Base-by-base conservation (phyloP, 306 rosid genomes). In the Carpinus fangiana region DNA sequence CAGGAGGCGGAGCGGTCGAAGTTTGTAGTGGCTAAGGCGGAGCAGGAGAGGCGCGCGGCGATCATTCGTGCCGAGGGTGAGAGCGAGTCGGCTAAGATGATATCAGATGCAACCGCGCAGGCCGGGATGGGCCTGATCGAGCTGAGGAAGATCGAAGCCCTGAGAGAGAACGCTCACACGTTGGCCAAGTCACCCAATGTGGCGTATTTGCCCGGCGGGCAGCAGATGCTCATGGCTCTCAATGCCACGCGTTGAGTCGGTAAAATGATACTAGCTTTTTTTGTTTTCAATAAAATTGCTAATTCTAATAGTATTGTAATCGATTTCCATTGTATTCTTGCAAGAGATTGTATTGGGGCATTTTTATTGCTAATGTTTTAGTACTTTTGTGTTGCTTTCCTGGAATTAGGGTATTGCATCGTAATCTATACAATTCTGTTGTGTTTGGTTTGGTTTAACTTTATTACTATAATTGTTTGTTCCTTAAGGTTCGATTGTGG, bases 1-100 rank as follows among this genome's bases (percentile, higher is more conserved):
- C 98, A 95, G 82, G 98, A 95, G 87, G 98, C 98, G 0, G 98
- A 92, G 89, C 71, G 98, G 64, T 92, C 98, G 3, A 95, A 92
- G 81, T 95, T 89, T 26, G 91, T 95, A 4, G 98, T 95, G 81
- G 93, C 93, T 38, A 95, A 95, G 90, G 91, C 98, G 0, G 98
- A 92, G 85, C 98, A 95, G 86, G 98, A 95, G 87, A 79, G 97
- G 55, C 76, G 98, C 12, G 98, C 98, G 0, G 95, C 97, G 0
- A 92, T 95, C 57, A 92, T 91, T n/a, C 78, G 97, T 51, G 98
- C 97, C 0, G 97, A 95, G 77, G 97, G 98, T 5, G 97, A 95
- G 86, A 91, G 97, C 50, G 98, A 92, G 53, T 85, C 98, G 3
- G 98, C 98, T 0, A 92, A 92, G 88, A 85, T 92, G 45, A 94